Base-by-base conservation (phyloP, 345 rosid genomes). In the Capsella bursapastoris region DNA sequence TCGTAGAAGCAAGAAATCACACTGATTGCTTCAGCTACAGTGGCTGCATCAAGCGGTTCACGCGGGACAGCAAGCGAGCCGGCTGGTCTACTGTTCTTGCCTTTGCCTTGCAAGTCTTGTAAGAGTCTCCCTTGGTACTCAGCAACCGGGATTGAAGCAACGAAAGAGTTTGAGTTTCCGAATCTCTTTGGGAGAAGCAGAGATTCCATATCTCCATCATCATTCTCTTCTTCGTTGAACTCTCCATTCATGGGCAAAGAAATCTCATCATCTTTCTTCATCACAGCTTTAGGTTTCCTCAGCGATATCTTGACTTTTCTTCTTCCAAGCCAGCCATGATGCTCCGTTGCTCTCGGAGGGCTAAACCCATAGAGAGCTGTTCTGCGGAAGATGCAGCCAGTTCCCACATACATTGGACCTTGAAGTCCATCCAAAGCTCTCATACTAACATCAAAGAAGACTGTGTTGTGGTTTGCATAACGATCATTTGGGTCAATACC, bases 11-110 rank as follows among this genome's bases (percentile, higher is more conserved):
- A 90, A 10, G 96, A 90, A 66, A 90, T 85, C 12, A 86, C 91
- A 68, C 86, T 83, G 43, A 88, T 90, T 43, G 93, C 96, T 68
- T 88, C 91, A 0, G 96, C 93, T 64, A 88, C 93, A 12, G 96
- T 88, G 3, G 91, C 89, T 61, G 93, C 96, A 79, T 90, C 96
- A 5, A 88, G 72, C n/a, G 93, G 93, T 69, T 88, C 90, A 0
- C 96, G 86, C 8, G 93, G 93, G n/a, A 84, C 89, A 10, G 91
- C 87, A 52, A 90, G 89, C 41, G 96, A 84, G 7, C 91, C 93
- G 3, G 89, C 88, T 31, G 96, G 96, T 58, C 93, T 83, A 22
- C 90, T 86, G 25, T 84, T 81, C 72, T 81, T 77, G 3, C 89
- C 84, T 50, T 64, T 84, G 48, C 88, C 90, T 80, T 83, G 89